Percentiles rank a stretch among this genome's conserved stretches.
phyloP scores from a whole-genome alignment of 139 green algal species.

The Ulvella scutata region DNA sequence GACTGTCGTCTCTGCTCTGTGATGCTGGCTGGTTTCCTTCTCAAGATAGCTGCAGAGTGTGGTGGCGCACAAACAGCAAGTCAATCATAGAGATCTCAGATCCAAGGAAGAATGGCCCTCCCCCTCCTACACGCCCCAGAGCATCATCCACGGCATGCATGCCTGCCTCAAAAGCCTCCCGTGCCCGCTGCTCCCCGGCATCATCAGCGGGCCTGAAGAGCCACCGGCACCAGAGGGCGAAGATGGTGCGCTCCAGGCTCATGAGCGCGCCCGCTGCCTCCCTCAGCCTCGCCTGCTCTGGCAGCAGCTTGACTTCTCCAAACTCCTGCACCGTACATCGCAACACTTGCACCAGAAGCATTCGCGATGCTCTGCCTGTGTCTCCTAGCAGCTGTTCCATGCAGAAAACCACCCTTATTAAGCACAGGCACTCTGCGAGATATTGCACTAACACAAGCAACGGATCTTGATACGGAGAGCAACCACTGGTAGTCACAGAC shows the following conservation, averaged over 20 bases:
- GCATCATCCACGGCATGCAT: constrained; percentile 46
- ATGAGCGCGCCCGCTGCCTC: not conserved
- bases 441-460: too few relatives aligned
- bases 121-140: constrained; percentile 13
- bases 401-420: too few relatives aligned
- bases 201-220: constrained; percentile 25
- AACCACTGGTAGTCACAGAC: too few relatives aligned
- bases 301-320: not conserved
- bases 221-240: constrained; percentile 24
- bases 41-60: too few relatives aligned
- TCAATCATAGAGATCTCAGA: constrained; percentile 56
- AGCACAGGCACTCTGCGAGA: too few relatives aligned
- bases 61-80: too few relatives aligned
- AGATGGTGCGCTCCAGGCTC: constrained; percentile 10
- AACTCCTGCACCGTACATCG: not conserved
- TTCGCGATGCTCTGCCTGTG: too few relatives aligned
- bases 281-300: constrained; percentile 5
- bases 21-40: too few relatives aligned
- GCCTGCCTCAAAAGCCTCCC: constrained; percentile 26
- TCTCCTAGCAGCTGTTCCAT: too few relatives aligned
- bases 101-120: constrained; percentile 82
- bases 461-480: too few relatives aligned
- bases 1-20: too few relatives aligned
- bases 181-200: constrained; percentile 10
- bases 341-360: too few relatives aligned